Evolutionary conservation across 108 stramenopile genomes (phyloP).

Genomic region (Nitzschia palea): DNA sequence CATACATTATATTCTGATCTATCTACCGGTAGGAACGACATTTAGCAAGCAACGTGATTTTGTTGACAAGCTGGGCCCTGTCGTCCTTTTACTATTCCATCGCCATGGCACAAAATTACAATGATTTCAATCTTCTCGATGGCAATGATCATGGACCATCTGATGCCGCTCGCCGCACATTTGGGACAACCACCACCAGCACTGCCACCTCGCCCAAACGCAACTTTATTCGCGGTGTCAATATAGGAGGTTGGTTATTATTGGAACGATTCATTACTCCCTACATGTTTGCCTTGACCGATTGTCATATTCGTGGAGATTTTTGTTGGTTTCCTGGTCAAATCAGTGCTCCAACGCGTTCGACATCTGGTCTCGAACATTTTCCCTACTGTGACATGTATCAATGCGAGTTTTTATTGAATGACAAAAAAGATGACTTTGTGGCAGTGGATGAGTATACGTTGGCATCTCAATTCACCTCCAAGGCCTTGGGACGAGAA

Average conservation of each 20-base stretch:
- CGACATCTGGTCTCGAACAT: background rate
- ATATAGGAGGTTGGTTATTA: slow-evolving; percentile 67
- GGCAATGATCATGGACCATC: no score
- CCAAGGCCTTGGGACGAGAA: slow-evolving; percentile 28
- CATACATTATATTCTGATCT: no score
- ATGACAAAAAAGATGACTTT: slow-evolving; percentile 27
- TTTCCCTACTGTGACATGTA: slow-evolving; percentile 31
- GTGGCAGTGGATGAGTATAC: slow-evolving; percentile 46
- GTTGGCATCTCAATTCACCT: slow-evolving; percentile 27
- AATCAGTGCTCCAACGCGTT: slow-evolving; percentile 36
- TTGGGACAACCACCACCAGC: no score
- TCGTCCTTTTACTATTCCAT: no score
- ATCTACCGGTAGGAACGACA: no score
- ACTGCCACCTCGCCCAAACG: background rate
- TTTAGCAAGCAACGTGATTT: no score
- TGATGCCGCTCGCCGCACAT: no score
- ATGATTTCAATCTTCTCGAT: no score
- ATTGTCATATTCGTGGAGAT: slow-evolving; percentile 42
- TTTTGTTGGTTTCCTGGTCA: slow-evolving; percentile 55
- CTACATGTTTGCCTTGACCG: slow-evolving; percentile 55
- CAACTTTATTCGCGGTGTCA: slow-evolving; percentile 65
- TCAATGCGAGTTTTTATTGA: slow-evolving; percentile 31
- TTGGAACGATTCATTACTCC: slow-evolving; percentile 75
- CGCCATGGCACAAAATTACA: no score
- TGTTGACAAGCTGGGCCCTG: no score